These are phyloP conservation scores for Termitomyces sp. DNA, from an alignment of 768 basidiomycete genomes.

Conservation along the genomic window DNA sequence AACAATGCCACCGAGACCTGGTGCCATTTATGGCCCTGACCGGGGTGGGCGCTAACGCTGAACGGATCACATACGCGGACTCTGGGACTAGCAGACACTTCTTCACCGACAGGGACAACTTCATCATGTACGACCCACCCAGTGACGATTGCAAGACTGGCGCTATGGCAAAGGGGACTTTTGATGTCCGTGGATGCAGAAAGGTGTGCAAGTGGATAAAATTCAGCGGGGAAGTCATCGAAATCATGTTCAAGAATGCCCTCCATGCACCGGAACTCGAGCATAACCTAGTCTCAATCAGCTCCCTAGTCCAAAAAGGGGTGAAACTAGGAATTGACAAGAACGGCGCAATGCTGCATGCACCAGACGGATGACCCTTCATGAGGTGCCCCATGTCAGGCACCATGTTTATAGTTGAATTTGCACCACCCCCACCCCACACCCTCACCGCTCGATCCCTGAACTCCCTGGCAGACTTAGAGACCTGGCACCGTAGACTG, in stretches of 20 bases:
- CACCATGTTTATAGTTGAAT: not conserved
- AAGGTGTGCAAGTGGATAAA: not conserved
- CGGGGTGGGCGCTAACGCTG: too few relatives aligned
- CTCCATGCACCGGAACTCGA: not conserved
- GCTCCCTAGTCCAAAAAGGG: not conserved
- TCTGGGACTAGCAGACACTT: not conserved
- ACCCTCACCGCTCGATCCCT: not conserved
- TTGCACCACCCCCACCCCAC: not conserved
- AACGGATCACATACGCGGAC: not conserved
- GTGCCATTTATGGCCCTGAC: not conserved
- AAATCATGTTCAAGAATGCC: not conserved
- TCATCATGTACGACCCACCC: not conserved
- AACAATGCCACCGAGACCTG: not conserved
- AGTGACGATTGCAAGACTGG: not conserved
- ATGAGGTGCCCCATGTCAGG: not conserved
- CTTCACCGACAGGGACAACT: not conserved
- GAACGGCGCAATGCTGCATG: too few relatives aligned
- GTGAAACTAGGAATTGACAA: not conserved
- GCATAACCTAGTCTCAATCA: not conserved
- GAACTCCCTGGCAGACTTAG: not conserved
- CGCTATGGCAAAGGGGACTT: not conserved
- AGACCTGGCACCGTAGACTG: not conserved
- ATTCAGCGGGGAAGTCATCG: not conserved
- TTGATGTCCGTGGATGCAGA: not conserved
- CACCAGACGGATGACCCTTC: not conserved